Evolutionary conservation across 805 yeast species (phyloP).

Genomic region (baker's yeast (Saccharomyces cerevisiae)): DNA sequence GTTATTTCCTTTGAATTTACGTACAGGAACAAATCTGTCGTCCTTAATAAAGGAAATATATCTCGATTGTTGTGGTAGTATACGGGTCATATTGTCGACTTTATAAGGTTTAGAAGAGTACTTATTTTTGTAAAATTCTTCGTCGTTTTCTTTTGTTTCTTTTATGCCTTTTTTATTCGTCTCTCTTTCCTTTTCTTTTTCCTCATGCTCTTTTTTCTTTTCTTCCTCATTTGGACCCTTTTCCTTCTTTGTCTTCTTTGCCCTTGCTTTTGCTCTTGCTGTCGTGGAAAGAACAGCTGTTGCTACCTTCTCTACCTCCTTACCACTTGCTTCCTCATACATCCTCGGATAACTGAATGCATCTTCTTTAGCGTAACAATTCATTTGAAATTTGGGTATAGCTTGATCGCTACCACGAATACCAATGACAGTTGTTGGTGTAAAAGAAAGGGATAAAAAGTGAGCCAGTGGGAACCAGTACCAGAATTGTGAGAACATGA

Average conservation of each 20-base stretch:
- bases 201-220: conserved; percentile 23
- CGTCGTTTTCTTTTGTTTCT: conserved; percentile 19
- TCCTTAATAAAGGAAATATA: conserved; percentile 70
- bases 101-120: conserved; percentile 60
- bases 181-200: conserved; percentile 18
- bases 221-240: conserved; percentile 37
- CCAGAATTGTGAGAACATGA: conserved; percentile 91
- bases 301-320: conserved; percentile 79
- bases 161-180: conserved; percentile 17
- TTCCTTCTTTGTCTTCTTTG: conserved; percentile 53
- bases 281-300: conserved; percentile 94
- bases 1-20: conserved; percentile 58
- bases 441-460: conserved; percentile 81
- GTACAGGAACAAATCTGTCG: conserved; percentile 73
- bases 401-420: conserved; percentile 69
- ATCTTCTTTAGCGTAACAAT: conserved; percentile 73
- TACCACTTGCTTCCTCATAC: conserved; percentile 66
- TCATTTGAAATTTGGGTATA: conserved; percentile 74
- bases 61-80: conserved; percentile 80
- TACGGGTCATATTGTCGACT: conserved; percentile 75
- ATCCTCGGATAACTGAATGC: conserved; percentile 86
- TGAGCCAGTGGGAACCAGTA: conserved; percentile 97
- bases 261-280: conserved; percentile 87
- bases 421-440: conserved; percentile 87
- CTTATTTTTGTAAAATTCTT: conserved; percentile 35